These are phyloP conservation scores for Blastocystis sp. DNA, from an alignment of 352 stramenopile genomes.

Conservation along the genomic window DNA sequence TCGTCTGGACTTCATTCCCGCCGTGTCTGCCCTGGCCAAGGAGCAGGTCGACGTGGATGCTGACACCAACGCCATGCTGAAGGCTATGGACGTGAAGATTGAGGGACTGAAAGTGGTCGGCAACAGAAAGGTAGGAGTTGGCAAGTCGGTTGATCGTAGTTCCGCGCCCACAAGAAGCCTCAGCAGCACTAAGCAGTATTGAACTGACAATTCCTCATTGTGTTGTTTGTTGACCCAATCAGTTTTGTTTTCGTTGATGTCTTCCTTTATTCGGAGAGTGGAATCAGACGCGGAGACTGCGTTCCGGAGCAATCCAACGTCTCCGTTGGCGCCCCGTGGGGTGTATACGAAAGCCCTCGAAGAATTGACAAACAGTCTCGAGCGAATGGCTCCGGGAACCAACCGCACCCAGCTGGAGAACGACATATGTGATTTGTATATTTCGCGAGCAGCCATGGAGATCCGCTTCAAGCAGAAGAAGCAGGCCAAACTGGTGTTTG, in stretches of 20 bases:
- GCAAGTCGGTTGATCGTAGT: background rate
- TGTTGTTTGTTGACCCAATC: background rate
- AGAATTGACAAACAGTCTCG: background rate
- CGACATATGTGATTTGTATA: constrained; percentile 42
- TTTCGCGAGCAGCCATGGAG: constrained; percentile 45
- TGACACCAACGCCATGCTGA: constrained; percentile 93
- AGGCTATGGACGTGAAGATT: constrained; percentile 80
- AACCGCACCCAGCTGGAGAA: background rate
- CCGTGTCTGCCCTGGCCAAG: constrained; percentile 84
- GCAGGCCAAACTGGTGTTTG: constrained; percentile 33
- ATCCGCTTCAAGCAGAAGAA: constrained; percentile 43
- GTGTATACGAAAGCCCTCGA: constrained; percentile 14
- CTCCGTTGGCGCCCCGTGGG: background rate
- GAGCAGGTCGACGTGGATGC: constrained; percentile 90
- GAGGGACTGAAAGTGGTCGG: background rate
- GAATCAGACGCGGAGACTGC: background rate
- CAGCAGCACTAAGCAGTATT: constrained; percentile 29
- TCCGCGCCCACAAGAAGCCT: background rate
- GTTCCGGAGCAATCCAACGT: background rate
- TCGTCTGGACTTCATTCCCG: constrained; percentile 97
- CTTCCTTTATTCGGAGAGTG: background rate
- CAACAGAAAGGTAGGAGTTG: background rate
- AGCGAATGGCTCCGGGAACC: background rate
- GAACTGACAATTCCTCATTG: background rate
- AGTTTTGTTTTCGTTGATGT: background rate